Conservation (phyloP, 2,329 filamentous ascomycete species). For the Sarocladiaceae sp. region DNA sequence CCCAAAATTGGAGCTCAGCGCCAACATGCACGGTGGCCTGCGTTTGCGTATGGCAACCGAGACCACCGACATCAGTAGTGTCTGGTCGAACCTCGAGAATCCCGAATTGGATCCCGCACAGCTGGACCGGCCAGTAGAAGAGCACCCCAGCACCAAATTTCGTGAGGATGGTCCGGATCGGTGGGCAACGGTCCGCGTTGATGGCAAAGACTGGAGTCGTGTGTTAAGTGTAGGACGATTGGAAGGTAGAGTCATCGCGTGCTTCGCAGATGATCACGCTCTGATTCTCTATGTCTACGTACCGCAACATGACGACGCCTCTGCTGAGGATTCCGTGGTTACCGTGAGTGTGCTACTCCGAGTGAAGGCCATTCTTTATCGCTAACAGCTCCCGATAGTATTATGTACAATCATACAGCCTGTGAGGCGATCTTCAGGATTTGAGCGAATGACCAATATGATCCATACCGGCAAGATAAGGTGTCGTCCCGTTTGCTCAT, state of each 20-base stretch:
- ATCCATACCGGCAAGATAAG: no score
- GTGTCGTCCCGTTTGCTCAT: no score
- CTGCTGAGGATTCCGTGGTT: constrained; percentile 64
- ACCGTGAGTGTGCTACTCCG: constrained; percentile 48
- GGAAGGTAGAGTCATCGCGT: constrained; percentile 88
- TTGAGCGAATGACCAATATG: constrained; percentile 4
- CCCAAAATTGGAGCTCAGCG: constrained; percentile 76
- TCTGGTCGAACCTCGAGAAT: constrained; percentile 82
- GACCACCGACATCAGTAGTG: constrained; percentile 73
- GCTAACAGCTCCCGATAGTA: constrained; percentile 27
- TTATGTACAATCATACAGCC: constrained; percentile 37
- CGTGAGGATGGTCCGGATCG: constrained; percentile 68
- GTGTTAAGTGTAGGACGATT: constrained; percentile 89
- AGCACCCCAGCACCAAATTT: constrained; percentile 79
- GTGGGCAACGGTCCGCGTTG: constrained; percentile 86
- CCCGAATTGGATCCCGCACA: constrained; percentile 78
- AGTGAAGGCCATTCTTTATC: background rate
- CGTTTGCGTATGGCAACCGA: constrained; percentile 77
- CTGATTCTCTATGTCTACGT: constrained; percentile 80
- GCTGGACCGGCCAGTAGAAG: constrained; percentile 63
- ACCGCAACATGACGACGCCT: constrained; percentile 59
- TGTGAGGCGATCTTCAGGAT: constrained; percentile 9
- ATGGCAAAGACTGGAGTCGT: constrained; percentile 88
- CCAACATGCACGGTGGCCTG: constrained; percentile 90
- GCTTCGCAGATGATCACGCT: constrained; percentile 74